Base-by-base conservation (phyloP, 768 basidiomycete genomes). In the Tricholomella constricta region DNA sequence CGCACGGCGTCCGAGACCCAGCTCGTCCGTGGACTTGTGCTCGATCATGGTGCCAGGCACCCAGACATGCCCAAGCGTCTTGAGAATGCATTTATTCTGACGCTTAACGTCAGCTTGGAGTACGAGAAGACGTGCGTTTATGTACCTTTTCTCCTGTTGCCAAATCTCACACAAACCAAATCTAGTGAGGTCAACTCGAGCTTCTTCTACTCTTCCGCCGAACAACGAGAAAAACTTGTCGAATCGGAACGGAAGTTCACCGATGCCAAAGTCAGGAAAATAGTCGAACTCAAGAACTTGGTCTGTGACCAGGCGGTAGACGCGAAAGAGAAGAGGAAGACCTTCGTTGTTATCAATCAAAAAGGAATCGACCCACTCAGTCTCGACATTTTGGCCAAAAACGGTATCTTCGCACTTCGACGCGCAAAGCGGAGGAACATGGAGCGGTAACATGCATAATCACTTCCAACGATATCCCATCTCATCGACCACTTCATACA, bases 51-150 rank as follows among this genome's bases (percentile, higher is more conserved):
- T 60, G 92, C 91, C 51, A 78, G 97, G 59, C 97, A 99, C 74
- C 96, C 97, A 10, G 97, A 98, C 72, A 98, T 98, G 97, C 95
- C 97, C 32, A 98, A 94, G 78, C 86, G 94, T 64, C 83, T 99
- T 50, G 94, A 97, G 72, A 98, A 99, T 73, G 93, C 94, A 38
- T 97, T 78, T 73, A 88, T 99, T 62, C 76, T 99, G 60, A 98
- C 91, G 26, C 77, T 99, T 64, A 99, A 99, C 71, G 97, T 98
- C 67, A 94, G 91, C 60, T 77, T 99, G 57, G 97, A 99, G 69
- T 99, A 99, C 69, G 97, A 99, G 72, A 99, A 99, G 77, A 99
- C 97, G 96, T 97, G 67, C 63, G 93, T 81, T 23, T 26, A 37
- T 4, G 37, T 47, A 48, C 23, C n/a, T 57, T 44, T 11, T 31